Evolutionary conservation across 192 early-diverging fungal genomes (phyloP).

Genomic region (Podila clonocystis): DNA sequence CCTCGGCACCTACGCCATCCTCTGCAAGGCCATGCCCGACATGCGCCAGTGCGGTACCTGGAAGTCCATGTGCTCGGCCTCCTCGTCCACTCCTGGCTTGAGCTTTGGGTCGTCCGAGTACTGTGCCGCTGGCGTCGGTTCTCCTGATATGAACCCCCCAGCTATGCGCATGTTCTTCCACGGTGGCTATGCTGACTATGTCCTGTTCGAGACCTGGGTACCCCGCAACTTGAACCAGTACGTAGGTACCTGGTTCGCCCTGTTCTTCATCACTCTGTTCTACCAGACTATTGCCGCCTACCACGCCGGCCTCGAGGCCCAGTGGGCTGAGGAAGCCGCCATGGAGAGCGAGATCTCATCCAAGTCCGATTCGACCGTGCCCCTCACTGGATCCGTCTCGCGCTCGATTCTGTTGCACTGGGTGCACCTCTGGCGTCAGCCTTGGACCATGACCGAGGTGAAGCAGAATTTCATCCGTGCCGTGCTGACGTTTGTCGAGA

Average conservation of each 20-base stretch:
- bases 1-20: constrained; percentile 60
- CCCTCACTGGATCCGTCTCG: constrained; percentile 2
- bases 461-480: constrained; percentile 46
- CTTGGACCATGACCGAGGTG: constrained; percentile 24
- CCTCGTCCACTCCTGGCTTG: constrained; percentile 15
- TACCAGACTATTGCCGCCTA: constrained; percentile 58
- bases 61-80: constrained; percentile 57
- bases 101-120: constrained; percentile 38
- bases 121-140: constrained; percentile 41
- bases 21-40: constrained; percentile 72
- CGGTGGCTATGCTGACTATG: constrained; percentile 62
- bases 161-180: constrained; percentile 78
- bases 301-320: constrained; percentile 45
- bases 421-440: constrained; percentile 37
- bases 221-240: constrained; percentile 62
- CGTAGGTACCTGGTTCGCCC: constrained; percentile 58
- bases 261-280: constrained; percentile 62
- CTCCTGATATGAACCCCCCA: constrained; percentile 50
- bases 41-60: constrained; percentile 67
- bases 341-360: constrained; percentile 1
- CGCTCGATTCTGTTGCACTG: constrained; percentile 35
- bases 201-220: constrained; percentile 72
- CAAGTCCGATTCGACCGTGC: constrained; percentile 16
- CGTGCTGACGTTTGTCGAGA: constrained; percentile 53
- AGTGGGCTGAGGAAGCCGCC: constrained; percentile 30